Percentiles rank a stretch among this genome's conserved stretches.
phyloP scores from a whole-genome alignment of 352 stramenopile species.

The Phytophthora cryptogea region DNA sequence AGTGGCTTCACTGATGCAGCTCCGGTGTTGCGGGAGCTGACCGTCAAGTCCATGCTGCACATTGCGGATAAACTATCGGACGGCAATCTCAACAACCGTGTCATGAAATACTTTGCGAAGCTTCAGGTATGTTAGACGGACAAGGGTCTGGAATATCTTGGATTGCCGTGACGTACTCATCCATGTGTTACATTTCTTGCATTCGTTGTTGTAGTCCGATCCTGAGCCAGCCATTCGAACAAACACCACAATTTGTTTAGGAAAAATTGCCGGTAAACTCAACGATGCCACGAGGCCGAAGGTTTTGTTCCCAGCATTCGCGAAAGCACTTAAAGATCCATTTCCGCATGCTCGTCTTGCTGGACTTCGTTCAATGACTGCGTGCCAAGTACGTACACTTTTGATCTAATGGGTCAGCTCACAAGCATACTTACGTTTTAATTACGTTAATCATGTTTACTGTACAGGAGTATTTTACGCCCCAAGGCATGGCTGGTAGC shows the following conservation, averaged over 20 bases:
- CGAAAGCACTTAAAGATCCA: slow-evolving; percentile 78
- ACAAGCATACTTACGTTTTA: slow-evolving; percentile 2
- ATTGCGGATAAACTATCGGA: slow-evolving; percentile 91
- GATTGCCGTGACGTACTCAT: no score
- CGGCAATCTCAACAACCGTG: slow-evolving; percentile 90
- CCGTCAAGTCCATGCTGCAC: slow-evolving; percentile 92
- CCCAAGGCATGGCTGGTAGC: slow-evolving; percentile 67
- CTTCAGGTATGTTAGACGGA: slow-evolving; percentile 62
- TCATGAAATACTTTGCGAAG: slow-evolving; percentile 94
- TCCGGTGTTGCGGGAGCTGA: slow-evolving; percentile 89
- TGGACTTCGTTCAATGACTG: slow-evolving; percentile 78
- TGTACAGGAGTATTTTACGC: slow-evolving; percentile 73
- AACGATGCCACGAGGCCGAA: slow-evolving; percentile 88
- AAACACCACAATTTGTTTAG: slow-evolving; percentile 93
- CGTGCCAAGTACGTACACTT: slow-evolving; percentile 67
- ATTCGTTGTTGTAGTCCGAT: slow-evolving; percentile 57
- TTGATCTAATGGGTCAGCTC: background rate
- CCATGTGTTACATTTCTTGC: background rate
- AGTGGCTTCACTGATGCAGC: slow-evolving; percentile 91
- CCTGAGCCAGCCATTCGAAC: slow-evolving; percentile 91
- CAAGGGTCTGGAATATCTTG: background rate
- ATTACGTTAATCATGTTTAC: slow-evolving; percentile 6
- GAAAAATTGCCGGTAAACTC: slow-evolving; percentile 87
- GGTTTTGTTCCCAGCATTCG: slow-evolving; percentile 90
- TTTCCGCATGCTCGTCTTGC: slow-evolving; percentile 90